Evolutionary conservation across 2,329 filamentous ascomycete genomes (phyloP), one percentile per base, ranked within the genome.

Genomic region (Aspergillus pseudotamarii): DNA sequence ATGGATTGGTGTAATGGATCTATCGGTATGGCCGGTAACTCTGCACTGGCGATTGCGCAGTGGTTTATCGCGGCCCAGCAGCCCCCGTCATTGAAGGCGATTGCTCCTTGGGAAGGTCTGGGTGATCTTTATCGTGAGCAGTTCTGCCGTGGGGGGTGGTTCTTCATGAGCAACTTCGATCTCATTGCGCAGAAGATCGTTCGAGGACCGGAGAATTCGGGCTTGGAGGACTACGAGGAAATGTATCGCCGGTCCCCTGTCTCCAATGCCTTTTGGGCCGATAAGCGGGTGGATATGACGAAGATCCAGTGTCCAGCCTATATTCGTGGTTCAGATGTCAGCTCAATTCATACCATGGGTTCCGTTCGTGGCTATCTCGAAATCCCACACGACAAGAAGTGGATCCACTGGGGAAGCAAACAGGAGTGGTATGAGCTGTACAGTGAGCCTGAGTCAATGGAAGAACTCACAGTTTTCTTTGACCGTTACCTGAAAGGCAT

Each of bases 381-480:
- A 62, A 71, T 81, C 11, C 65, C 72, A 0, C 68, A 75, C 16
- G 65, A 75, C 6, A 66, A 81, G 11, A 83, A 83, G 67, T 83
- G 81, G 82, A 72, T 83, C n/a, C 75, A 77, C 0, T 78, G 73
- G 70, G 72, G 75, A 55, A 71, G 73, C 14, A 73, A 71, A 6
- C 80, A 83, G 63, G 82, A 84, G 61, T 83, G 81, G 82, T 78
- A 78, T 60, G 81, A 83, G 57, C 65, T 83, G 2, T 83, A 77
- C 62, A 72, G 70, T 57, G 69, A 72, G 10, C 66, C 69, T 0
- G 69, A 78, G 28, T 70, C 74, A 2, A 71, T 69, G 12, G 70
- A 76, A 1, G 81, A 84, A 58, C 72, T 84, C 0, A 63, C 72
- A 8, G 60, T 65, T 0, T 85, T 82, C 71, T 84, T 84, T 59